A percentile compares a stretch with the other conserved stretches of the same genome.
These are phyloP conservation scores for Hemileia vastatrix DNA, from an alignment of 1,284 basidiomycete genomes.

Conservation along the genomic window DNA sequence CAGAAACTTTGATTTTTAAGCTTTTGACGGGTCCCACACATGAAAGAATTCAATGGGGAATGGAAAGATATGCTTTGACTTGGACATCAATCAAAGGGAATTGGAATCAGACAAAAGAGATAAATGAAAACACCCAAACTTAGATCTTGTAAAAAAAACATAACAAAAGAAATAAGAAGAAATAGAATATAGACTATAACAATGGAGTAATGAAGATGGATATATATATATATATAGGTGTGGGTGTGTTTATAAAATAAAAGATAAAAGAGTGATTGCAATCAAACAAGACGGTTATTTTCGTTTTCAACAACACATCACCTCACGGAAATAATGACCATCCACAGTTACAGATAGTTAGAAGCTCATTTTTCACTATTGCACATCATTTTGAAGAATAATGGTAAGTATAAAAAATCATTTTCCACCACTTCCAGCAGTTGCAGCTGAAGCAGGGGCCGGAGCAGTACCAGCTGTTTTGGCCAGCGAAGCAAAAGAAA, in stretches of 20 bases:
- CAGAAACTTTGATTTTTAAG: too few species aligned
- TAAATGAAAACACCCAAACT: too few species aligned
- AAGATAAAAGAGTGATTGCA: neutral
- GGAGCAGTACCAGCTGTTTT: conserved; percentile 11
- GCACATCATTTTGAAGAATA: neutral
- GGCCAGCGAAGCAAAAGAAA: conserved; percentile 20
- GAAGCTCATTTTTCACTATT: neutral
- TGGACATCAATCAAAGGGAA: too few species aligned
- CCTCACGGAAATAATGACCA: neutral
- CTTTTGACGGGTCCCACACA: too few species aligned
- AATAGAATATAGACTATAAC: neutral
- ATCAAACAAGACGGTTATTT: neutral
- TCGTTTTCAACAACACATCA: neutral
- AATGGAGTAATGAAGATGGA: neutral
- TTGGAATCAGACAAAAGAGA: too few species aligned
- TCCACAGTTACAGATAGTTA: neutral
- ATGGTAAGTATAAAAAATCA: neutral
- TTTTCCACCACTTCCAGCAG: neutral
- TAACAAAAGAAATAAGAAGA: neutral
- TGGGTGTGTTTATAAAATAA: neutral
- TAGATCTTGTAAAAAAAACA: too few species aligned
- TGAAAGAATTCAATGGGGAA: too few species aligned
- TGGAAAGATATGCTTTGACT: too few species aligned
- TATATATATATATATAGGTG: neutral
- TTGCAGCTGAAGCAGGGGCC: neutral